Evolutionary conservation across 129 eudicot genomes (phyloP), one percentile per base, ranked within the genome.

Genomic region (Lactuca saligna): DNA sequence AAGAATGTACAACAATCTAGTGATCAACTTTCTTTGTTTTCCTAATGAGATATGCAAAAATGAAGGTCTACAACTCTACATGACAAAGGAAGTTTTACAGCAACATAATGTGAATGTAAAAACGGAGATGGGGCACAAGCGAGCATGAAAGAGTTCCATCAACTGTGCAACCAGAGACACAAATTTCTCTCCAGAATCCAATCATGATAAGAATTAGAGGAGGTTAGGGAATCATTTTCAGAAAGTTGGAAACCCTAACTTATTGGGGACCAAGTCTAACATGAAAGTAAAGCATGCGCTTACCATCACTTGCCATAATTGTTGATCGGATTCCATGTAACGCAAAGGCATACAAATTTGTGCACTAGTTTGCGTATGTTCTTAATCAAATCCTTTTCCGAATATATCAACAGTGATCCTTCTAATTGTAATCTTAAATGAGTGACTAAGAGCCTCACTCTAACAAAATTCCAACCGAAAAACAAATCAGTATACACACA

Each of bases 101-200:
- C 69, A 49, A 17, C 62, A 60, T 53, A 55, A 63, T 38, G 6
- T 39, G 74, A 57, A 72, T 55, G 77, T 38, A 17, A 8, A 8
- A 71, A n/a, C 16, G 16, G 15, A 38, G 61, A 17, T 66, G 48
- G 7, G 2, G 31, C 56, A 41, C 46, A 38, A 29, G 11, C 63
- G 44, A 39, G 4, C 72, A 67, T 70, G 46, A 34, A 42, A 57
- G 3, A 17, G 4, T 39, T 33, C 33, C 10, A 71, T 34, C 65
- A 71, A 39, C 51, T 12, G 53, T 29, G 3, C 17, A 39, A 41
- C 17, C 20, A 7, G n/a, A 56, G 3, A 66, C 32, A 57, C 13
- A 1, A 57, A 33, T 65, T 41, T 44, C 32, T 65, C 61, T 46
- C 17, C 33, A 65, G 17, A 33, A 57, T 74, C 72, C 42, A 44